Conservation (phyloP, 2,329 filamentous ascomycete species). For the Dothistroma septosporum region DNA sequence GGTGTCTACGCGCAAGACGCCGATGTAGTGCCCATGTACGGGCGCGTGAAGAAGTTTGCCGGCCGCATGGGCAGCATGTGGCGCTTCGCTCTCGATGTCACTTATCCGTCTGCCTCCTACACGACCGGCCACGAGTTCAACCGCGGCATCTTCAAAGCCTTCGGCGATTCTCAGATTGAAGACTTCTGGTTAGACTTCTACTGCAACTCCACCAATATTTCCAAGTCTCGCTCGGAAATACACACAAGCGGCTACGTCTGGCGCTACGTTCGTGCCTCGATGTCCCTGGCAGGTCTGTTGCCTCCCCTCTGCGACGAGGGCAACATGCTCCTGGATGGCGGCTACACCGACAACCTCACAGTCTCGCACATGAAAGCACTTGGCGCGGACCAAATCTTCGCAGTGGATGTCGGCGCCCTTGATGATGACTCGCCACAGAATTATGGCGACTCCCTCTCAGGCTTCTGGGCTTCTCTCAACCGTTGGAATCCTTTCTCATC, state of each 20-base stretch:
- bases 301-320: conserved; percentile 96
- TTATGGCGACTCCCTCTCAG: conserved; percentile 91
- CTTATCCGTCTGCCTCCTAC: conserved; percentile 93
- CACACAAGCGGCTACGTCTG: conserved; percentile 96
- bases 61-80: conserved; percentile 99
- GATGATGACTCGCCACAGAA: conserved; percentile 88
- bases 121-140: conserved; percentile 99
- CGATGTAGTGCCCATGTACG: conserved; percentile 95
- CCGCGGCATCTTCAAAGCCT: conserved; percentile 96
- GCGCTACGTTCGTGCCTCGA: conserved; percentile 93
- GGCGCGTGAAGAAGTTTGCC: conserved; percentile 92
- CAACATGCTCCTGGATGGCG: conserved; percentile 91
- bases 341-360: conserved; percentile 95
- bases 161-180: conserved; percentile 94
- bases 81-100: conserved; percentile 94
- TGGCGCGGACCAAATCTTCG: conserved; percentile 90
- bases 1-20: conserved; percentile 93
- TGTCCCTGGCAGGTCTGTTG: conserved; percentile 89
- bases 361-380: conserved; percentile 96
- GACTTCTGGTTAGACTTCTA: conserved; percentile 99
- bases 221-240: conserved; percentile 83
- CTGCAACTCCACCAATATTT: conserved; percentile 99
- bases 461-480: conserved; percentile 91
- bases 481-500: conserved; percentile 94
- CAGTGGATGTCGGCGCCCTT: conserved; percentile 86